Base-by-base conservation (phyloP, 202 grass and related monocot species). In the Cymbopogon flexuosus region DNA sequence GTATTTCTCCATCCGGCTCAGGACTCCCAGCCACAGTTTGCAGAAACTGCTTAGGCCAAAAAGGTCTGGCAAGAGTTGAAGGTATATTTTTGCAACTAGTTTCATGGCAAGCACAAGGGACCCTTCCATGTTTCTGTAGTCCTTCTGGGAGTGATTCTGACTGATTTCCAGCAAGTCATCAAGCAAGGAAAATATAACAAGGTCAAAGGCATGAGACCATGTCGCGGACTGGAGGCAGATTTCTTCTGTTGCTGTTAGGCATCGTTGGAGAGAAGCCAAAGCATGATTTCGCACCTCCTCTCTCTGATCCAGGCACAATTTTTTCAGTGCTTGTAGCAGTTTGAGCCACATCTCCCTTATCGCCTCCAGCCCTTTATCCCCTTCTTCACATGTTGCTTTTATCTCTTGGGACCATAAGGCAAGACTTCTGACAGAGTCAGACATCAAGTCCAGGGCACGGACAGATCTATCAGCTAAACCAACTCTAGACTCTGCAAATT, bases 291-390 rank as follows among this genome's bases (percentile, higher is more conserved):
- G 85, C 67, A 99, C 92, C 63, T 99, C 96, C 37, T 99, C 96
- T 36, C 96, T 81, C 70, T 91, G 96, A 88, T 99, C 96, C 70
- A 99, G 62, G 83, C 96, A 93, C 77, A 93, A 60, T 46, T 96
- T 99, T 83, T 94, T 90, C 73, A 96, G 80, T 19, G 93, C 71
- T 80, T 99, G 96, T 72, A 94, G 56, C n/a, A 91, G 41, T 78
- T 87, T 91, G 52, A 99, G 83, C 96, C 96, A 99, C 96, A 99
- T 93, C 76, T 99, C 96, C 84, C 96, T 90, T 69, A 99, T 93
- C 75, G 83, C 84, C 65, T 99, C 93, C 34, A 68, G 70, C 31
- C 81, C 83, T 79, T 90, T 99, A 24, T 96, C 92, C 39, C 85
- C 71, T 88, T 99, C 96, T 5, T 93, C 89, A 13, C 74, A 75